A percentile compares a stretch with the other conserved stretches of the same genome.
Evolutionary conservation across 176 grass and related monocot genomes (phyloP).

Genomic region (Secale cereale): DNA sequence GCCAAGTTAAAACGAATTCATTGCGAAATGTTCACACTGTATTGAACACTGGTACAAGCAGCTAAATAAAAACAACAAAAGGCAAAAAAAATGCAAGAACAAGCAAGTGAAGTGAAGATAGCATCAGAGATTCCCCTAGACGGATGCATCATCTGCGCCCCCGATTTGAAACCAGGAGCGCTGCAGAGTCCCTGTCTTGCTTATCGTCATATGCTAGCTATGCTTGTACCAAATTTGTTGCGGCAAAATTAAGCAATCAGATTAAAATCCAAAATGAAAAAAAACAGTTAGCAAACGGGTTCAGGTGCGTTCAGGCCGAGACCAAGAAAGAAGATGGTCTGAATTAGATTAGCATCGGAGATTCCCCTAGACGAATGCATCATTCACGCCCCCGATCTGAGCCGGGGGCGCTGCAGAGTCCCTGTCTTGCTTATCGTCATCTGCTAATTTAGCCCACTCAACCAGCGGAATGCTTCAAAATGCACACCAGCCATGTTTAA

Average conservation of each 20-base stretch:
- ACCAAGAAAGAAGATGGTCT: neutral
- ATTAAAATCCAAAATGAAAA: too few relatives aligned
- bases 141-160: conserved; percentile 29
- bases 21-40: too few relatives aligned
- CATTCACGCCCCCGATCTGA: conserved; percentile 1
- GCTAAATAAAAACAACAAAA: neutral
- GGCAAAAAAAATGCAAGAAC: neutral
- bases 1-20: too few relatives aligned
- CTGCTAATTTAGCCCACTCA: too few relatives aligned
- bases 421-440: conserved; percentile 29
- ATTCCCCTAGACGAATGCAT: conserved; percentile 57
- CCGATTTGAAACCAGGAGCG: neutral
- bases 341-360: conserved; percentile 23
- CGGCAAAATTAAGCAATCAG: too few relatives aligned
- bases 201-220: neutral
- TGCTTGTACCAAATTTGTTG: too few relatives aligned
- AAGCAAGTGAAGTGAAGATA: neutral
- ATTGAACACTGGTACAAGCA: too few relatives aligned
- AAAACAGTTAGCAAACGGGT: neutral
- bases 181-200: conserved; percentile 41
- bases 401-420: conserved; percentile 26
- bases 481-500: too few relatives aligned
- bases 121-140: conserved; percentile 62
- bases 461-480: too few relatives aligned
- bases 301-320: neutral